Evolutionary conservation across 139 green algal species (phyloP).

Genomic region (Pseudopediastrum boryanum): DNA sequence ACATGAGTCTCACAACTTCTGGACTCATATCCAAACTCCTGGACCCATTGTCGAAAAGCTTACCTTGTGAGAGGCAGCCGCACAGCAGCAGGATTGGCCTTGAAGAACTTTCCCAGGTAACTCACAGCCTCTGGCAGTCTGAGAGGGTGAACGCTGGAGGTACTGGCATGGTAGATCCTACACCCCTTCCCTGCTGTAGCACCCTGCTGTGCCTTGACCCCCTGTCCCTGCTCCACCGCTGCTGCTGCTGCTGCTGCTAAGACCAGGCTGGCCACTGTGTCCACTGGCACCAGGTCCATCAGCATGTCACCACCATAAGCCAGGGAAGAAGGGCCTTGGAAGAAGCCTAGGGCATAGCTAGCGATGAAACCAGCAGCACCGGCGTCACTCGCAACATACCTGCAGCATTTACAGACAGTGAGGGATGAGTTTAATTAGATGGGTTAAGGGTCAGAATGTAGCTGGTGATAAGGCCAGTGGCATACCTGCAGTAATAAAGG

Average conservation of each 20-base stretch:
- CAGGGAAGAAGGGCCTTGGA: background rate
- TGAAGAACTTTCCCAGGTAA: conserved; percentile 1
- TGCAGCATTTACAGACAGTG: too few species aligned
- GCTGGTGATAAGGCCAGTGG: too few species aligned
- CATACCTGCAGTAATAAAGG: too few species aligned
- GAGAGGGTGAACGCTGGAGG: background rate
- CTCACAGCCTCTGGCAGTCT: background rate
- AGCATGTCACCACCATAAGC: conserved; percentile 21
- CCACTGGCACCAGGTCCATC: conserved; percentile 27
- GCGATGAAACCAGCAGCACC: background rate
- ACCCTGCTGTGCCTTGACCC: background rate
- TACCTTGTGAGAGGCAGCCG: conserved; percentile 7
- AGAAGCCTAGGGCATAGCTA: conserved; percentile 27
- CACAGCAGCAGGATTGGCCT: conserved; percentile 11
- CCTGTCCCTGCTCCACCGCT: background rate
- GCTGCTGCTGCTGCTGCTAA: conserved; percentile 16
- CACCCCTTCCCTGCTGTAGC: background rate
- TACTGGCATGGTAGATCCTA: conserved; percentile 11
- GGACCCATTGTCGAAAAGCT: background rate
- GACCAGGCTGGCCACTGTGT: conserved; percentile 8
- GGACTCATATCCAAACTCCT: background rate
- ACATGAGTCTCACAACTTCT: background rate
- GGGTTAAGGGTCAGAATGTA: too few species aligned
- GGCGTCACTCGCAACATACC: too few species aligned
- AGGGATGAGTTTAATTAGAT: too few species aligned